Conservation (phyloP, 1,139 yeast genomes). For the Spencermartinsiella ligniputridi region DNA sequence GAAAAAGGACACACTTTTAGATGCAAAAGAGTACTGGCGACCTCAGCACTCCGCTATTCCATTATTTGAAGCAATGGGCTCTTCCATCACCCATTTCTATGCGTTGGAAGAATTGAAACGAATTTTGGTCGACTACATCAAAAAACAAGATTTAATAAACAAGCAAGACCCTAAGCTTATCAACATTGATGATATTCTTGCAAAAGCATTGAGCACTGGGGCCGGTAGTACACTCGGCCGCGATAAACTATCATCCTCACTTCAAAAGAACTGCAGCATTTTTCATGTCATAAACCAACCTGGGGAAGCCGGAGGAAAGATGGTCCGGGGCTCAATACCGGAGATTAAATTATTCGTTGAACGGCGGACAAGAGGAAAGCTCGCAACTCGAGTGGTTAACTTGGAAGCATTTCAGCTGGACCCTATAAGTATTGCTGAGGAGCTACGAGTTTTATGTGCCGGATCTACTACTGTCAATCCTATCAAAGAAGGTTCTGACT, state of each 20-base stretch:
- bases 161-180: slow-evolving; percentile 46
- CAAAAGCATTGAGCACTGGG: slow-evolving; percentile 28
- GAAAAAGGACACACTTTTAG: slow-evolving; percentile 12
- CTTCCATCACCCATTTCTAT: slow-evolving; percentile 39
- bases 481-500: slow-evolving; percentile 34
- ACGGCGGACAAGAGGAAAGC: slow-evolving; percentile 75
- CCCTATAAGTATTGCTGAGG: slow-evolving; percentile 61
- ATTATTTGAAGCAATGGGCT: slow-evolving; percentile 46
- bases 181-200: slow-evolving; percentile 47
- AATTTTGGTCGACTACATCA: slow-evolving; percentile 53
- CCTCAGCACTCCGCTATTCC: slow-evolving; percentile 25
- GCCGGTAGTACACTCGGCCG: slow-evolving; percentile 34
- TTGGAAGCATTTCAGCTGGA: slow-evolving; percentile 66
- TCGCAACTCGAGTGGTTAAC: slow-evolving; percentile 67
- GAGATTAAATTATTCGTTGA: slow-evolving; percentile 64
- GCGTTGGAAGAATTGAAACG: slow-evolving; percentile 51
- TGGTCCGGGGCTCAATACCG: slow-evolving; percentile 62
- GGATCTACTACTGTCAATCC: slow-evolving; percentile 79
- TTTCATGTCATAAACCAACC: slow-evolving; percentile 54
- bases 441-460: slow-evolving; percentile 73
- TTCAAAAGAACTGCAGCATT: slow-evolving; percentile 52
- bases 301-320: slow-evolving; percentile 28
- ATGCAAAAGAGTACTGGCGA: slow-evolving; percentile 26
- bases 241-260: slow-evolving; percentile 48
- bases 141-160: slow-evolving; percentile 47